Base-by-base conservation (phyloP, 73 alveolate genomes). In the Breviolum minutum region DNA sequence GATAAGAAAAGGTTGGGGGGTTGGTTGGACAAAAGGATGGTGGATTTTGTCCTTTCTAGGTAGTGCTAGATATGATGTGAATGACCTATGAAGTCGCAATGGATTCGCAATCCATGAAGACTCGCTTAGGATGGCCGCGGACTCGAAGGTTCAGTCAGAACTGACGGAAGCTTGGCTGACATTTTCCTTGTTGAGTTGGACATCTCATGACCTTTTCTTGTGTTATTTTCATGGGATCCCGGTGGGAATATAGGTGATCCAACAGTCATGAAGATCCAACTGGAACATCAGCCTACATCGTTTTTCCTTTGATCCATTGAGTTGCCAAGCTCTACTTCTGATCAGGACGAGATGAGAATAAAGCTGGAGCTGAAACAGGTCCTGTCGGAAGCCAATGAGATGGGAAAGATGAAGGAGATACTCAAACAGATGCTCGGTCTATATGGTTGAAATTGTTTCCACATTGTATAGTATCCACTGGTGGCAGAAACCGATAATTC, bases 361-460 rank as follows among this genome's bases (percentile, higher is more conserved):
- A 92, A 80, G 89, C 29, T 69, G 87, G 79, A 92, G 88, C 89
- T 92, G 97, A 80, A 80, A 66, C 61, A 54, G 19, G 80, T 74
- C 32, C 61, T 92, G 88, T 62, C 81, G n/a, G 97, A 92, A 17
- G 97, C 97, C 64, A 92, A 74, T 26, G 89, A 92, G 64, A 20
- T 83, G 16, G 97, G 97, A 64, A 62, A 92, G 77, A 20, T 73
- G 79, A 30, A 26, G 80, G 97, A 63, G 66, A 48, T 74, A n/a
- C 97, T 92, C 10, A 19, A 16, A 13, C 80, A 92, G 97, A 17
- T 1, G 40, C 89, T n/a, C 20, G 89, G 97, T 89, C 26, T 17
- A 1, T 22, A 68, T 68, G 5, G 54, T 40, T 3, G 5, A 40
- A 40, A 40, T 40, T 40, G 54, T 40, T 0, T 71, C 13, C 30